These are phyloP conservation scores for Phytomonas francai DNA, from an alignment of 208 protist genomes.

Conservation along the genomic window DNA sequence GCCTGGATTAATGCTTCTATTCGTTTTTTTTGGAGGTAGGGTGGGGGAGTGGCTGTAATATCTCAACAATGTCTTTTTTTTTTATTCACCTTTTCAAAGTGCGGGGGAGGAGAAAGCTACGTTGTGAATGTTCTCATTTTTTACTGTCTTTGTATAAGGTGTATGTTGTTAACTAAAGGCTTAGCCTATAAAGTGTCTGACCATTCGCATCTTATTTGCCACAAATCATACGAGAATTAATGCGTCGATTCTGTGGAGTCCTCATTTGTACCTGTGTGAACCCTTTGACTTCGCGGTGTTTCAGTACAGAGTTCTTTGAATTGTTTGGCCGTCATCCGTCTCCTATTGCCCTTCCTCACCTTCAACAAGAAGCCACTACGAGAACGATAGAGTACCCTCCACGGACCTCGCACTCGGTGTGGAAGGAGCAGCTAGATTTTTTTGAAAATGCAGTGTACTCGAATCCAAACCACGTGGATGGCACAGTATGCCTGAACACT, in stretches of 20 bases:
- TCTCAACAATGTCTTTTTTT: neutral
- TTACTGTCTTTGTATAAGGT: neutral
- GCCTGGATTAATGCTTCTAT: neutral
- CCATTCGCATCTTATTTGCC: neutral
- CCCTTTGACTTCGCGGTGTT: neutral
- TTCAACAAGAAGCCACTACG: neutral
- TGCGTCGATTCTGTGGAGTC: neutral
- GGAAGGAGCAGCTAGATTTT: slow-evolving; percentile 9
- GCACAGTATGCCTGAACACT: slow-evolving; percentile 10
- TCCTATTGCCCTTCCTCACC: neutral
- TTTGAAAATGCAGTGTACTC: slow-evolving; percentile 20
- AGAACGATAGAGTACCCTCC: neutral
- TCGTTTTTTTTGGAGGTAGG: no score
- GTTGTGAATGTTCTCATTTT: neutral
- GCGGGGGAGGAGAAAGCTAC: neutral
- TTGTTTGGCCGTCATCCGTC: neutral
- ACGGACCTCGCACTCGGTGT: slow-evolving; percentile 2
- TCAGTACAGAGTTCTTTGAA: neutral
- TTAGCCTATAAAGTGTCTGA: neutral
- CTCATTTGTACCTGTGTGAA: neutral
- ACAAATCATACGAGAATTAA: neutral
- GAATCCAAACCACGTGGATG: slow-evolving; percentile 10
- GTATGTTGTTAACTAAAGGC: neutral
- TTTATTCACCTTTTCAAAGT: neutral
- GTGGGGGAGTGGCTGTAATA: neutral